Conservation (phyloP, 352 stramenopile genomes). For the Phytophthora hibernalis region DNA sequence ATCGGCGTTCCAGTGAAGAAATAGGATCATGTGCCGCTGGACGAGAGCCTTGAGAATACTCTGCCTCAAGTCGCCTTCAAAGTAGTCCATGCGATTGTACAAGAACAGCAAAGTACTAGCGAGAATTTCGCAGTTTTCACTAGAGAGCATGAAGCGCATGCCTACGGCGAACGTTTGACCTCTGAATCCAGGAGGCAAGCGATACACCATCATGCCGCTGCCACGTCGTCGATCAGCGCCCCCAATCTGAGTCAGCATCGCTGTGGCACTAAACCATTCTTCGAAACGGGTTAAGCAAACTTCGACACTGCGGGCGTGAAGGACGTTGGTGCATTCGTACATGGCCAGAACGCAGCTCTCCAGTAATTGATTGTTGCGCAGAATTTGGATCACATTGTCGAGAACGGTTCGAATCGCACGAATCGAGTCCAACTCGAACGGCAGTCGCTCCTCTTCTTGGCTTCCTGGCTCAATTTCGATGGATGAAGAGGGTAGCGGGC, state of each 20-base stretch:
- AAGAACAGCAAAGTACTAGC: constrained; percentile 70
- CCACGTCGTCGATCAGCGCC: constrained; percentile 22
- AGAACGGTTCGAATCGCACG: constrained; percentile 65
- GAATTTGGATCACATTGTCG: constrained; percentile 56
- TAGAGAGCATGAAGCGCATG: constrained; percentile 75
- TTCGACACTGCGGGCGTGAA: constrained; percentile 68
- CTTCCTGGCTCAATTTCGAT: constrained; percentile 39
- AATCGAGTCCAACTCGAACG: constrained; percentile 60
- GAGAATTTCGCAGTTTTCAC: constrained; percentile 78
- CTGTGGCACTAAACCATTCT: constrained; percentile 67
- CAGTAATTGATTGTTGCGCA: constrained; percentile 68
- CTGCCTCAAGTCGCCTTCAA: constrained; percentile 73
- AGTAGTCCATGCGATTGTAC: constrained; percentile 78
- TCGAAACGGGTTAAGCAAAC: constrained; percentile 68
- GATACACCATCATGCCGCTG: constrained; percentile 49
- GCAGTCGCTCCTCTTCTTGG: constrained; percentile 38
- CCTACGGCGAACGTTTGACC: constrained; percentile 62
- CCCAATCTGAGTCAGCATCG: constrained; percentile 37
- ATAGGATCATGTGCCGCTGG: constrained; percentile 80
- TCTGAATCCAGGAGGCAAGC: constrained; percentile 51
- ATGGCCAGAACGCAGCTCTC: constrained; percentile 72
- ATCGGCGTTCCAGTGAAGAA: constrained; percentile 81
- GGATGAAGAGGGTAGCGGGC: constrained; percentile 40
- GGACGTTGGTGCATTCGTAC: constrained; percentile 79
- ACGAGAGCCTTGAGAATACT: constrained; percentile 74